These are phyloP conservation scores for Excoecaria agallocha DNA, from an alignment of 345 rosid species.

Conservation along the genomic window DNA sequence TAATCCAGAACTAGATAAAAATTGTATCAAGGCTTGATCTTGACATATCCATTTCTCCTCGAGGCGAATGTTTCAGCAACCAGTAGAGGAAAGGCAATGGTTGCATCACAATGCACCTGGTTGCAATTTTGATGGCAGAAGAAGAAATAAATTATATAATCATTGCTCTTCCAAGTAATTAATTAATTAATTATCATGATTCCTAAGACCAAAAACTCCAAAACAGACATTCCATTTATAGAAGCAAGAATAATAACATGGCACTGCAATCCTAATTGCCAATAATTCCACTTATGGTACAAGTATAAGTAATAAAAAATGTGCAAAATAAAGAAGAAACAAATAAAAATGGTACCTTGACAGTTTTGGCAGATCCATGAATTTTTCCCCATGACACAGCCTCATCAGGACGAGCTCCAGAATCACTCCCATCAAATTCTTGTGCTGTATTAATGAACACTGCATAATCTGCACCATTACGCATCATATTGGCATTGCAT, in stretches of 20 bases:
- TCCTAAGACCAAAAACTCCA: neutral
- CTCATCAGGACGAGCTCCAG: conserved; percentile 94
- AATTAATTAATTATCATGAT: neutral
- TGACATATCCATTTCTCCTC: conserved; percentile 25
- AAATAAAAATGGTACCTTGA: conserved; percentile 47
- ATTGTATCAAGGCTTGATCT: neutral
- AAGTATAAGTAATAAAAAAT: neutral
- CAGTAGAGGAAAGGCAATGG: conserved; percentile 86
- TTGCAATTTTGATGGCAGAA: conserved; percentile 4
- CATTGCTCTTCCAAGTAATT: neutral
- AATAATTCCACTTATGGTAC: neutral
- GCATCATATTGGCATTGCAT: conserved; percentile 97
- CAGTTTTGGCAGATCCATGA: conserved; percentile 73
- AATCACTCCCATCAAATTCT: conserved; percentile 97
- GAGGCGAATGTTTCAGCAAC: conserved; percentile 93
- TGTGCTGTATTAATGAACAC: conserved; percentile 88
- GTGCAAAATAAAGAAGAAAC: neutral
- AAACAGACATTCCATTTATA: neutral
- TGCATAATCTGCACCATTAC: conserved; percentile 88
- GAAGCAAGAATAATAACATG: neutral
- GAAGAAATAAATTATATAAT: neutral
- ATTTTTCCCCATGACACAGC: conserved; percentile 97
- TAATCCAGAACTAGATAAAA: neutral
- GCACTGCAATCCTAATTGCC: neutral
- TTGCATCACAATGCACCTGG: conserved; percentile 95